Percentiles rank a stretch among this genome's conserved stretches.
Evolutionary conservation across 192 early-diverging fungal genomes (phyloP).

Genomic region (Haplosporangium gracile): DNA sequence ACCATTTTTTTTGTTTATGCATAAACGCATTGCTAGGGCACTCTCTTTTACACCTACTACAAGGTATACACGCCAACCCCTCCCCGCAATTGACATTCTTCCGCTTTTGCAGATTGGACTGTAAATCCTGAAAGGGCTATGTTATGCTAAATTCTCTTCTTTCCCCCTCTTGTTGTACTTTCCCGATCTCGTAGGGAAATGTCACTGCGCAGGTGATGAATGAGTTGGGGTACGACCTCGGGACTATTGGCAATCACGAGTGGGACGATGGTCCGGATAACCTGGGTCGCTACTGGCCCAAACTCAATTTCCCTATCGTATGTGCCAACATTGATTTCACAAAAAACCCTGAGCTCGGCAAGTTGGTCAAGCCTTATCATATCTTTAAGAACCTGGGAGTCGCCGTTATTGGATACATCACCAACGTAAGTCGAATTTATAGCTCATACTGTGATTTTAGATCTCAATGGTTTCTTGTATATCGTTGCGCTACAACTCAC

Average conservation of each 20-base stretch:
- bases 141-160: background rate
- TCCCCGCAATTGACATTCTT: background rate
- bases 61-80: slow-evolving; percentile 37
- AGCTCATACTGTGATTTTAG: background rate
- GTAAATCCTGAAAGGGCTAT: background rate
- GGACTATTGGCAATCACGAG: slow-evolving; percentile 78
- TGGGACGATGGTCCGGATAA: slow-evolving; percentile 76
- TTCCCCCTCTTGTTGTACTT: background rate
- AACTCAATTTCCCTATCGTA: slow-evolving; percentile 73
- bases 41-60: slow-evolving; percentile 77
- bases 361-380: slow-evolving; percentile 75
- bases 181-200: slow-evolving; percentile 54
- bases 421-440: slow-evolving; percentile 42
- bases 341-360: slow-evolving; percentile 56
- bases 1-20: background rate
- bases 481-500: too few relatives aligned
- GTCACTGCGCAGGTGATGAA: slow-evolving; percentile 73
- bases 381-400: slow-evolving; percentile 76
- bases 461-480: background rate
- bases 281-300: slow-evolving; percentile 65
- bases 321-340: slow-evolving; percentile 76
- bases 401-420: slow-evolving; percentile 77
- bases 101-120: background rate
- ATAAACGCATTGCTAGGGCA: slow-evolving; percentile 56
- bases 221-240: slow-evolving; percentile 70